Evolutionary conservation across 2,329 filamentous ascomycete genomes (phyloP).

Genomic region (Penicillium sp.): DNA sequence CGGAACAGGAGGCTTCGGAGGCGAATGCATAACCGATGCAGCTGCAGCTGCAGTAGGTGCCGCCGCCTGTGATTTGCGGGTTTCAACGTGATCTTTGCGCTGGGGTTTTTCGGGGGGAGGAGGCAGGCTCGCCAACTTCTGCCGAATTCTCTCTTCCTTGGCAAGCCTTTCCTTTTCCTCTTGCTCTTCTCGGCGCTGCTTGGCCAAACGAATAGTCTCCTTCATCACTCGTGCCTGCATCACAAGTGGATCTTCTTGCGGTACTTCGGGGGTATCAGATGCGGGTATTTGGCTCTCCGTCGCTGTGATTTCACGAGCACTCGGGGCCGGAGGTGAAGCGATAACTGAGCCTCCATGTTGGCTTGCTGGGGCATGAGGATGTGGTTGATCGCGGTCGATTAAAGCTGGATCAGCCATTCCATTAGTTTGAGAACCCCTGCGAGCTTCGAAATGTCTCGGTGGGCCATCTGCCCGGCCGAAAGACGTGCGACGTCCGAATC

Average conservation of each 20-base stretch:
- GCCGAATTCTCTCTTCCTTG: slow-evolving; percentile 60
- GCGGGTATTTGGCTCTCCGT: slow-evolving; percentile 24
- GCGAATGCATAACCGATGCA: slow-evolving; percentile 50
- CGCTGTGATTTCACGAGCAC: slow-evolving; percentile 34
- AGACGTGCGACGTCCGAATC: slow-evolving; percentile 67
- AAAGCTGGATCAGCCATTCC: slow-evolving; percentile 39
- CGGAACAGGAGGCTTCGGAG: slow-evolving; percentile 63
- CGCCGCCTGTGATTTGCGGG: slow-evolving; percentile 27
- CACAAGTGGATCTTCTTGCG: slow-evolving; percentile 50
- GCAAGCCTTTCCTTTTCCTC: slow-evolving; percentile 61
- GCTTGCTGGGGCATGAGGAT: slow-evolving; percentile 31
- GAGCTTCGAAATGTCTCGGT: slow-evolving; percentile 42
- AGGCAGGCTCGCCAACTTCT: slow-evolving; percentile 53
- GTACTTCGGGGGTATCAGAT: slow-evolving; percentile 22
- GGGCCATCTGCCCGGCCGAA: slow-evolving; percentile 53
- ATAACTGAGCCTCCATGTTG: slow-evolving; percentile 32
- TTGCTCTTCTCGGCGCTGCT: slow-evolving; percentile 58
- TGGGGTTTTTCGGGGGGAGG: slow-evolving; percentile 45
- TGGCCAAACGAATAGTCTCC: slow-evolving; percentile 61
- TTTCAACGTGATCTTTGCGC: slow-evolving; percentile 32
- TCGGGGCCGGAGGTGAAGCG: slow-evolving; percentile 32
- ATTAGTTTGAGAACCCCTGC: slow-evolving; percentile 45
- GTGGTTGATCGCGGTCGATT: slow-evolving; percentile 30
- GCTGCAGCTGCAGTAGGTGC: slow-evolving; percentile 20
- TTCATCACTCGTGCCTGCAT: slow-evolving; percentile 65